Evolutionary conservation across 768 basidiomycete species (phyloP).

Genomic region (Trametes sanguinea): DNA sequence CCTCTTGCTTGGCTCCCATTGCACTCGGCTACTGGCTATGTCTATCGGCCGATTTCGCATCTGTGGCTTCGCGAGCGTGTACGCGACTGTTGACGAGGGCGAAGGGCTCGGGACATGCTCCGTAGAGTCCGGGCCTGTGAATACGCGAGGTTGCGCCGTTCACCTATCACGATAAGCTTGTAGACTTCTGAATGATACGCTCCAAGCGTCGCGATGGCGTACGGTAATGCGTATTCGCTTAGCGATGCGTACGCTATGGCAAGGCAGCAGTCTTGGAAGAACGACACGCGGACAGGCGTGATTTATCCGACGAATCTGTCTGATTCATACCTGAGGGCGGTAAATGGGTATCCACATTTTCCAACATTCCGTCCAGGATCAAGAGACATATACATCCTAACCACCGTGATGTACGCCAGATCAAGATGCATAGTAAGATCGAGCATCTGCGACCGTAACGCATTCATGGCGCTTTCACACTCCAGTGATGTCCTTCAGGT

Average conservation of each 20-base stretch:
- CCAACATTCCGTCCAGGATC: background rate
- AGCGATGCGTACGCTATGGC: no score
- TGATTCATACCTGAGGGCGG: no score
- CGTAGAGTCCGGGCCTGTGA: background rate
- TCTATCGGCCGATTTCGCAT: background rate
- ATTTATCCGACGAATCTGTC: no score
- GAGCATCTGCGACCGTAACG: background rate
- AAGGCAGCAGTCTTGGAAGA: no score
- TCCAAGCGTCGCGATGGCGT: background rate
- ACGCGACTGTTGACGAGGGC: background rate
- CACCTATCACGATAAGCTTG: background rate
- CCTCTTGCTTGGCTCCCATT: constrained; percentile 2
- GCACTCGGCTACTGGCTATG: background rate
- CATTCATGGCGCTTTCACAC: constrained; percentile 17
- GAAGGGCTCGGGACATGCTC: background rate
- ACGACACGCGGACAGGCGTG: no score
- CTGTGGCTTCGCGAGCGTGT: constrained; percentile 2
- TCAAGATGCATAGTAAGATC: no score
- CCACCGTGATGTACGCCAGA: no score
- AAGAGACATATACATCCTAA: no score
- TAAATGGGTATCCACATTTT: no score
- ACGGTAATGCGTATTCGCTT: no score
- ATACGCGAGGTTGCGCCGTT: constrained; percentile 7
- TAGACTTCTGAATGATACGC: background rate
- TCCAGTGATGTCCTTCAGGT: constrained; percentile 34